Conservation (phyloP, 2,329 filamentous ascomycete species). For the Aspergillus carbonarius region DNA sequence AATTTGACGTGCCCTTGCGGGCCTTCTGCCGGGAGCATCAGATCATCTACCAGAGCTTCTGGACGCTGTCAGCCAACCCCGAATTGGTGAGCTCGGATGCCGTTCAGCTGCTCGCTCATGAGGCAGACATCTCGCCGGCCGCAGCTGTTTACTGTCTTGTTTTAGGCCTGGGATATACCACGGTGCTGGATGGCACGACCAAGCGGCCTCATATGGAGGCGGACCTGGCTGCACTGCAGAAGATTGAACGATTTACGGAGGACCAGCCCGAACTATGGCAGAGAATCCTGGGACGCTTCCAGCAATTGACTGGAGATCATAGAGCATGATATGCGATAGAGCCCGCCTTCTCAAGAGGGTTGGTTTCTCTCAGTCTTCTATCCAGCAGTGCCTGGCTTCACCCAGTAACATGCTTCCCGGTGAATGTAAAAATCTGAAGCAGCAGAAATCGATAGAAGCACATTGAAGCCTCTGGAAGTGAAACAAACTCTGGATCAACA, state of each 20-base stretch:
- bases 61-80: constrained; percentile 62
- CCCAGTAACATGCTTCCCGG: not conserved
- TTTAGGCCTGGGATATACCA: constrained; percentile 50
- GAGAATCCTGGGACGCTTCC: constrained; percentile 51
- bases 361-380: not conserved
- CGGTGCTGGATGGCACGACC: constrained; percentile 59
- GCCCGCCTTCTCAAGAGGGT: not conserved
- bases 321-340: not conserved
- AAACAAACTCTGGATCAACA: not conserved
- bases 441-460: not conserved
- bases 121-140: constrained; percentile 42
- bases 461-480: not conserved
- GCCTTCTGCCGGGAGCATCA: constrained; percentile 53
- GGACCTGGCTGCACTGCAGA: constrained; percentile 50
- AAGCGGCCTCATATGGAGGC: constrained; percentile 51
- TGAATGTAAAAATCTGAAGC: not conserved
- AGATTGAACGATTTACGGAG: constrained; percentile 45
- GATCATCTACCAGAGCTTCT: constrained; percentile 61
- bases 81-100: constrained; percentile 47
- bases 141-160: constrained; percentile 59
- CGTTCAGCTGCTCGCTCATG: constrained; percentile 52
- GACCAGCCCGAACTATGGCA: constrained; percentile 53
- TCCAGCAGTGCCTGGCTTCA: not conserved
- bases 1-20: constrained; percentile 62
- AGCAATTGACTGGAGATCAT: constrained; percentile 36